Percentiles rank a stretch among this genome's conserved stretches.
phyloP scores from a whole-genome alignment of 257 asterid genomes.

The Schizonepeta tenuifolia region DNA sequence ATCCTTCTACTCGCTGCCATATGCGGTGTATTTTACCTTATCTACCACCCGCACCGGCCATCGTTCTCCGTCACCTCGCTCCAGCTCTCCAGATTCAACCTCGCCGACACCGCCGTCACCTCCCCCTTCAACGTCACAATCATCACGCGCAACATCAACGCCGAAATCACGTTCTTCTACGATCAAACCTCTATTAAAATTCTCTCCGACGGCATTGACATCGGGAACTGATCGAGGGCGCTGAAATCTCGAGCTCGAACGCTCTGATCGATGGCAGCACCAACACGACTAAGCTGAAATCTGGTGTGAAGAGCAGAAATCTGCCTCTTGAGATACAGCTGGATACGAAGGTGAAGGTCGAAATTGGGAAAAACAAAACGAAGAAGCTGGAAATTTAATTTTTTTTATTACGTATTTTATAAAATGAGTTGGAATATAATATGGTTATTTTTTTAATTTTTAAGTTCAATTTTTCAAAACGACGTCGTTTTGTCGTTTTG shows the following conservation, averaged over 20 bases:
- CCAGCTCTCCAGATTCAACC: too few relatives aligned
- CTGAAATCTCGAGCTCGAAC: constrained; percentile 49
- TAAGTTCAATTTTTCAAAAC: too few relatives aligned
- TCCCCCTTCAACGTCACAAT: constrained; percentile 68
- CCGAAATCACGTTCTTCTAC: constrained; percentile 54
- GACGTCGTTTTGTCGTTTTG: too few relatives aligned
- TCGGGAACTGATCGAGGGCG: constrained; percentile 62
- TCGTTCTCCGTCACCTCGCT: too few relatives aligned
- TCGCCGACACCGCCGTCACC: too few relatives aligned
- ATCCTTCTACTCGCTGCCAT: too few relatives aligned
- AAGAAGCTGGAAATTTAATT: constrained; percentile 58
- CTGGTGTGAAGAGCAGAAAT: constrained; percentile 56
- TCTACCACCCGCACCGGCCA: too few relatives aligned
- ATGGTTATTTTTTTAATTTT: too few relatives aligned
- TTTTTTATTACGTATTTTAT: too few relatives aligned
- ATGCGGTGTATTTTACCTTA: too few relatives aligned
- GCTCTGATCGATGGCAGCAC: constrained; percentile 42
- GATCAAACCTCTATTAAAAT: constrained; percentile 52
- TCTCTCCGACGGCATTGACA: constrained; percentile 46
- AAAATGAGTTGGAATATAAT: too few relatives aligned
- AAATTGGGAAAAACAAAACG: constrained; percentile 58
- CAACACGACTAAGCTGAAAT: constrained; percentile 49
- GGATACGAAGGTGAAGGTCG: constrained; percentile 64
- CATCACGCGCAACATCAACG: constrained; percentile 70
- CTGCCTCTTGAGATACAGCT: constrained; percentile 56